These are phyloP conservation scores for Ascochyta clinopodiicola DNA, from an alignment of 2,329 filamentous ascomycete genomes.

Conservation along the genomic window DNA sequence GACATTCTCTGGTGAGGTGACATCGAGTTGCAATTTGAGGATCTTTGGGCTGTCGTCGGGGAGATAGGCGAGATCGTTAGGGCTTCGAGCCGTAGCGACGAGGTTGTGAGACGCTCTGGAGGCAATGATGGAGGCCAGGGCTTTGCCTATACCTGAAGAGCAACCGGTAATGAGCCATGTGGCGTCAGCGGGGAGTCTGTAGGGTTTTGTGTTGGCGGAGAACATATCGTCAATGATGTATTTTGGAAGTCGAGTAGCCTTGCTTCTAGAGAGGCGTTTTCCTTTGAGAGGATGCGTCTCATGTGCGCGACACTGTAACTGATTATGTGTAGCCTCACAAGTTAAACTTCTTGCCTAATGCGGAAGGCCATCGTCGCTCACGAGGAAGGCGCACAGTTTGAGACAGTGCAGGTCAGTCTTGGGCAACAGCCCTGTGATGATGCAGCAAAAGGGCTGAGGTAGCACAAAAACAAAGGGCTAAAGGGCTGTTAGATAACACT, in stretches of 20 bases:
- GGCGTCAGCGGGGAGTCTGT: slow-evolving; percentile 3
- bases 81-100: slow-evolving; percentile 58
- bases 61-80: slow-evolving; percentile 51
- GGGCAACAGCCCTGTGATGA: neutral
- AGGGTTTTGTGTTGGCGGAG: slow-evolving; percentile 10
- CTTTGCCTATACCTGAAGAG: slow-evolving; percentile 57
- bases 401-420: neutral
- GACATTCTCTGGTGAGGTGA: slow-evolving; percentile 52
- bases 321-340: neutral
- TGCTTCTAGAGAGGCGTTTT: neutral
- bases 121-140: slow-evolving; percentile 50
- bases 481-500: slow-evolving; percentile 4
- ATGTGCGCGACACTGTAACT: neutral
- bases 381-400: neutral
- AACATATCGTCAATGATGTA: slow-evolving; percentile 1
- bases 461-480: neutral
- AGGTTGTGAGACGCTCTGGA: slow-evolving; percentile 51
- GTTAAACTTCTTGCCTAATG: neutral
- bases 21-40: slow-evolving; percentile 57
- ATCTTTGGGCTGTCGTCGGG: slow-evolving; percentile 46
- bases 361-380: neutral
- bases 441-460: slow-evolving; percentile 4
- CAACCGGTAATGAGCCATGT: slow-evolving; percentile 49
- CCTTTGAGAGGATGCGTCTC: neutral
- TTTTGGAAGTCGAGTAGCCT: neutral